A percentile compares a stretch with the other conserved stretches of the same genome.
Conservation (phyloP, 345 rosid species). For the Eucalyptus marginata region DNA sequence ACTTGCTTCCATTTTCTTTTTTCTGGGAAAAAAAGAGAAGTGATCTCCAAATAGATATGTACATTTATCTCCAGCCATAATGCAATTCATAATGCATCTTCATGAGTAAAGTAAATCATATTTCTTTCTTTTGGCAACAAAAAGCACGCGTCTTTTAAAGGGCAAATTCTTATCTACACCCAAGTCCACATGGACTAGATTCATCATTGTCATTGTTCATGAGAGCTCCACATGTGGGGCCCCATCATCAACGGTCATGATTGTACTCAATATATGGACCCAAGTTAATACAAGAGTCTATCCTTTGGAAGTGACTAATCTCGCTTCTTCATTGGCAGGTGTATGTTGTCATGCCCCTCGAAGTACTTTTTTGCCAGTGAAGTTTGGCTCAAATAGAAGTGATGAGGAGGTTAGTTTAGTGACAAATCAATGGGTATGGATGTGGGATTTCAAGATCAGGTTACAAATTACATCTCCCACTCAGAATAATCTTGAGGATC, state of each 20-base stretch:
- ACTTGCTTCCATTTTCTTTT: not conserved
- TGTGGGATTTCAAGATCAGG: not conserved
- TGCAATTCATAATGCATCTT: not conserved
- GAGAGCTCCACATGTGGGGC: not conserved
- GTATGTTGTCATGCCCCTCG: not conserved
- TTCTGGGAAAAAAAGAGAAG: not conserved
- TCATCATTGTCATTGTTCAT: not conserved
- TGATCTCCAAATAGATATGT: not conserved
- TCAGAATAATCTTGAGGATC: not conserved
- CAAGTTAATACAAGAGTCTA: not conserved
- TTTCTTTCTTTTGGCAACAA: not conserved
- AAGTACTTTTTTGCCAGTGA: not conserved
- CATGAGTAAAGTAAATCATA: not conserved
- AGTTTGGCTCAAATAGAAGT: not conserved
- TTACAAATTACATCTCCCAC: not conserved
- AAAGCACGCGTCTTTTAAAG: not conserved
- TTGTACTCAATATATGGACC: not conserved
- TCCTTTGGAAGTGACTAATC: not conserved
- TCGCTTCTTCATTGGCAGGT: not conserved
- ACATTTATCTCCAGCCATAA: not conserved
- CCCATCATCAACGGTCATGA: rapidly evolving
- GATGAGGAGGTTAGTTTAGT: not conserved
- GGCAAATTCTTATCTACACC: not conserved
- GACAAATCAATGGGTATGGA: not conserved
- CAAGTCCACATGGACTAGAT: not conserved